Base-by-base conservation (phyloP, 2,329 filamentous ascomycete genomes). In the Metarhizium sp. region DNA sequence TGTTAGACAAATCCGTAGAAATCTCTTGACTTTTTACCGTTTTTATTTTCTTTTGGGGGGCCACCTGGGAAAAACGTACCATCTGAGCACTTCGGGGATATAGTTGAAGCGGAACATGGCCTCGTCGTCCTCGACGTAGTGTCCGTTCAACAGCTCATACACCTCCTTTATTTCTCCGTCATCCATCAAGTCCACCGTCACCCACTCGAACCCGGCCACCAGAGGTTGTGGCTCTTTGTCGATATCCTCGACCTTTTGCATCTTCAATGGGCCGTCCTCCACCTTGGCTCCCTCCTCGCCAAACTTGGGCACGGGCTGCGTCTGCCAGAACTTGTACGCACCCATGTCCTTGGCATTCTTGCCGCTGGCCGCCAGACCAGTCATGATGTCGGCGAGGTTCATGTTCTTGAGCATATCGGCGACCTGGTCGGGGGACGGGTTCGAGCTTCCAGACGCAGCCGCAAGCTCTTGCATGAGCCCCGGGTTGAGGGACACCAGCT, bases 31-130 rank as follows among this genome's bases (percentile, higher is more conserved):
- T 4, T 25, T 25, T 25, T 1, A 25, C 25, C 25, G 1, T 25
- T 25, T 25, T 25, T 3, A 1, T 4, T 25, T 25, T 25, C 1
- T 4, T 4, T 25, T 25, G 0, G 25, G 25, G 25, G 25, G 25
- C 20, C 20, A 20, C 2, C 25, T 25, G 3, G 25, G 25, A 4
- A 34, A 34, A 34, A 66, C 79, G 63, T 73, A 91, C 91, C 94
- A 99, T 70, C 90, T 87, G 50, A 99, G 77, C 67, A 97, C 95
- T 2, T 88, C 85, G 43, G 84, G 77, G 1, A 91, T 95, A 75
- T 99, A 99, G 71, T 94, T 92, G 79, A 99, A 97, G 54, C 94
- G 86, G 76, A 99, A 97, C 80, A 95, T 95, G 59, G 92, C 91
- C 69, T 96, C 92, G 64, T 91, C 88, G 69, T 99, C 94, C 74